Evolutionary conservation across 176 grass and related monocot genomes (phyloP), one percentile per base, ranked within the genome.

Genomic region (Alopecurus myosuroides): DNA sequence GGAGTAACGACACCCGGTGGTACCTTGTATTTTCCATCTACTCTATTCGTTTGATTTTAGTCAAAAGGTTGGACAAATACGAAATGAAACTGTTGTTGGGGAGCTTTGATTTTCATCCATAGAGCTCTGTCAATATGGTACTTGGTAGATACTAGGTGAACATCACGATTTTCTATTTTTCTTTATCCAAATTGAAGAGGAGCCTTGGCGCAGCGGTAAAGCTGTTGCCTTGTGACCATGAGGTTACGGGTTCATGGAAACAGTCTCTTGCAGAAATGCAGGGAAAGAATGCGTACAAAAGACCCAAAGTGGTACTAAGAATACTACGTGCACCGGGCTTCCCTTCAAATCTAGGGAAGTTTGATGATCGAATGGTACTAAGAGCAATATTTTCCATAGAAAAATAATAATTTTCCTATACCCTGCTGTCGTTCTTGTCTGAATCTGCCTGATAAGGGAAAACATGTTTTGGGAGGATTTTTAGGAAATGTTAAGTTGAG

Each of bases 301-400:
- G n/a, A n/a, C n/a, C n/a, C n/a, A n/a, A n/a, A n/a, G n/a, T n/a
- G n/a, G n/a, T n/a, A n/a, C n/a, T n/a, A n/a, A n/a, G n/a, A n/a
- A n/a, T n/a, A n/a, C n/a, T n/a, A n/a, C n/a, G n/a, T n/a, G n/a
- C n/a, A n/a, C n/a, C n/a, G n/a, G n/a, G n/a, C n/a, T n/a, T n/a
- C n/a, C n/a, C n/a, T n/a, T n/a, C n/a, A n/a, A 66, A 15, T 60
- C 20, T 31, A 52, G 80, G 53, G 23, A 80, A 86, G 41, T 74
- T 52, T 49, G 37, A 26, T 79, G 29, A 40, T 46, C 28, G n/a
- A 79, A 20, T 74, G 40, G 18, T 74, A 44, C 39, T 62, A 17
- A 17, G 18, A 51, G n/a, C 30, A 48, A 46, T 48, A 33, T 41
- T 71, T 86, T 60, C 41, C 22, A 58, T 18, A 44, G 22, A 41